Conservation (phyloP, 2,329 filamentous ascomycete genomes). For the Ophiosphaerella herpotricha region DNA sequence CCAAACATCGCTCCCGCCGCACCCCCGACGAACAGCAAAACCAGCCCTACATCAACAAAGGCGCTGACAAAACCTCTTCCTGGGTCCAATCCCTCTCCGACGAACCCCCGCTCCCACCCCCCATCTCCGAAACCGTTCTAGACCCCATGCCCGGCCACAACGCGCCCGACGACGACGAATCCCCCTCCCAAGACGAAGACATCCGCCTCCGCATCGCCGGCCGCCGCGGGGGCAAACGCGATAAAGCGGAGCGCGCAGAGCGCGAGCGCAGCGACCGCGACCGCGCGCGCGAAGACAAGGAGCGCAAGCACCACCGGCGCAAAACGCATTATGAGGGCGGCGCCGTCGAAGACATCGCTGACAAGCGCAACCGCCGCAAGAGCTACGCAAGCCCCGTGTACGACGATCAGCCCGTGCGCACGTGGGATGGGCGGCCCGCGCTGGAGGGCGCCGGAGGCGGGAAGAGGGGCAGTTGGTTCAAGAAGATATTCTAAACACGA, state of each 20-base stretch:
- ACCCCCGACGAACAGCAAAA: conserved; percentile 36
- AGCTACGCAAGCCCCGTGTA: conserved; percentile 36
- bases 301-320: conserved; percentile 34
- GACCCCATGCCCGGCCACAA: conserved; percentile 43
- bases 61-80: conserved; percentile 55
- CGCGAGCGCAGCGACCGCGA: conserved; percentile 23
- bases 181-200: conserved; percentile 46
- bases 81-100: conserved; percentile 55
- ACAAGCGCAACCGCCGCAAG: conserved; percentile 34
- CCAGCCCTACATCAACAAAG: conserved; percentile 41
- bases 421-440: conserved; percentile 49
- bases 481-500: conserved; percentile 47
- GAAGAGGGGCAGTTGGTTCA: conserved; percentile 54
- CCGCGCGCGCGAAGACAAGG: conserved; percentile 31
- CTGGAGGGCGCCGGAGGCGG: conserved; percentile 28
- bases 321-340: conserved; percentile 29
- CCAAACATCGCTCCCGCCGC: conserved; percentile 36
- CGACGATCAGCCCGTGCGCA: conserved; percentile 40
- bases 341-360: conserved; percentile 15
- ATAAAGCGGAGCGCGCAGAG: conserved; percentile 36
- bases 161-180: conserved; percentile 38
- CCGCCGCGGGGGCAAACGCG: conserved; percentile 33
- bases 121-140: conserved; percentile 53
- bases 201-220: conserved; percentile 42
- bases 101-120: conserved; percentile 53